Evolutionary conservation across 2,329 filamentous ascomycete species (phyloP).

Genomic region (Cytospora paraplurivora): DNA sequence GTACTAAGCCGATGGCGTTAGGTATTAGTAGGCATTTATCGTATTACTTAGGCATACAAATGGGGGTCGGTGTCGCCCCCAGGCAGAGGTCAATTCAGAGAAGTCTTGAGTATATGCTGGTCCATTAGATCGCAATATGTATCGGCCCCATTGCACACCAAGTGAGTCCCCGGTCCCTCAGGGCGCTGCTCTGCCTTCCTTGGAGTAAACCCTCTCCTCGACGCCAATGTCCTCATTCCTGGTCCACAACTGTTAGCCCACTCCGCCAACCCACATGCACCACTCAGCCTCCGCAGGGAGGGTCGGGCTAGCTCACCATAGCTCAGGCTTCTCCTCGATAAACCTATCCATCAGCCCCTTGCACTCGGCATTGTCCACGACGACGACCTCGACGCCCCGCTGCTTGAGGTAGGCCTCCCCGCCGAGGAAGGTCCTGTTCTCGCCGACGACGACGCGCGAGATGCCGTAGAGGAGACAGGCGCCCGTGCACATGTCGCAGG

Average conservation of each 20-base stretch:
- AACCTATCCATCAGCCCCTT: constrained; percentile 71
- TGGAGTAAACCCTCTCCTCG: constrained; percentile 46
- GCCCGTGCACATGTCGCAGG: constrained; percentile 81
- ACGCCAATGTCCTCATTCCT: constrained; percentile 64
- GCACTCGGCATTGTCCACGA: constrained; percentile 66
- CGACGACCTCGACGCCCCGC: constrained; percentile 72
- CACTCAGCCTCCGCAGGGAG: not conserved
- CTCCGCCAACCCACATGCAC: not conserved
- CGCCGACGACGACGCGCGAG: constrained; percentile 72
- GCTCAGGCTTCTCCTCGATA: constrained; percentile 69
- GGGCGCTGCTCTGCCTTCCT: constrained; percentile 33
- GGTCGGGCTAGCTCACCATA: constrained; percentile 58
- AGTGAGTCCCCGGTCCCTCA: not conserved
- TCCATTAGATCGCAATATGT: not conserved
- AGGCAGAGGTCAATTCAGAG: not conserved
- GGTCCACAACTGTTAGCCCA: not conserved
- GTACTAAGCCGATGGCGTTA: not conserved
- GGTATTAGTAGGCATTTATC: not conserved
- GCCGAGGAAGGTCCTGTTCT: constrained; percentile 75
- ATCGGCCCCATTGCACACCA: not conserved
- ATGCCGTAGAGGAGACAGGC: constrained; percentile 78
- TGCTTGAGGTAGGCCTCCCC: constrained; percentile 70
- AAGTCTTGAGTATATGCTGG: not conserved
- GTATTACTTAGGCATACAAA: constrained; percentile 10
- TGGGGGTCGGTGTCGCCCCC: not conserved